Conservation (phyloP, 2,329 filamentous ascomycete species). For the Sarocladium kiliense region DNA sequence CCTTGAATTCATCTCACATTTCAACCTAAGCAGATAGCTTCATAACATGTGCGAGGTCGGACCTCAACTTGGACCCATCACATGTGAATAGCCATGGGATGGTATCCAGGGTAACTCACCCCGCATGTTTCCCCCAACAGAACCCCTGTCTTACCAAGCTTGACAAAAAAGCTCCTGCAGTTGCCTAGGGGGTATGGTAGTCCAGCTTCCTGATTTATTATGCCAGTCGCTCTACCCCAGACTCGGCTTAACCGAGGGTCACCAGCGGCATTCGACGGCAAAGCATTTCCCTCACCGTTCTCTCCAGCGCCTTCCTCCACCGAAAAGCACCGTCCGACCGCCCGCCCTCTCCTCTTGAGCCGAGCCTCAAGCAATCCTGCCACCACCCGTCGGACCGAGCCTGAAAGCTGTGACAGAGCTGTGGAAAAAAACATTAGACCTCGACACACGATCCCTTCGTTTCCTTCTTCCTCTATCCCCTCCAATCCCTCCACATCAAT, state of each 20-base stretch:
- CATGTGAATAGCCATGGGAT: no score
- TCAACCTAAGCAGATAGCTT: no score
- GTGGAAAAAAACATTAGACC: conserved; percentile 1
- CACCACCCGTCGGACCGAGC: background rate
- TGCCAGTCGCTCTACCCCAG: background rate
- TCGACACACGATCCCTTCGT: background rate
- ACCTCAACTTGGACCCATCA: no score
- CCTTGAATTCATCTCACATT: no score
- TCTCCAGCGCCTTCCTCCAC: background rate
- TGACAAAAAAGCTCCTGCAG: background rate
- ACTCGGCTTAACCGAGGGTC: conserved; percentile 8
- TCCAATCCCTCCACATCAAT: conserved; percentile 2
- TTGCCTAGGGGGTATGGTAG: background rate
- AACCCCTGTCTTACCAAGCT: no score
- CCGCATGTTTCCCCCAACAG: no score
- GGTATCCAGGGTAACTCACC: no score
- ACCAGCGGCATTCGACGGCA: conserved; percentile 13
- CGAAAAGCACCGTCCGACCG: background rate
- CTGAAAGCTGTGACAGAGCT: background rate
- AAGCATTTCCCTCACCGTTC: conserved; percentile 10
- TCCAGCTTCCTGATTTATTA: background rate
- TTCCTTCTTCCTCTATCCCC: conserved; percentile 10
- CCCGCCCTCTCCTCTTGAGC: background rate
- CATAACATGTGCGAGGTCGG: no score
- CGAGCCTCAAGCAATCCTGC: background rate